Evolutionary conservation across 1,284 basidiomycete species (phyloP), one percentile per base, ranked within the genome.

Genomic region (Anthracocystis walkeri): DNA sequence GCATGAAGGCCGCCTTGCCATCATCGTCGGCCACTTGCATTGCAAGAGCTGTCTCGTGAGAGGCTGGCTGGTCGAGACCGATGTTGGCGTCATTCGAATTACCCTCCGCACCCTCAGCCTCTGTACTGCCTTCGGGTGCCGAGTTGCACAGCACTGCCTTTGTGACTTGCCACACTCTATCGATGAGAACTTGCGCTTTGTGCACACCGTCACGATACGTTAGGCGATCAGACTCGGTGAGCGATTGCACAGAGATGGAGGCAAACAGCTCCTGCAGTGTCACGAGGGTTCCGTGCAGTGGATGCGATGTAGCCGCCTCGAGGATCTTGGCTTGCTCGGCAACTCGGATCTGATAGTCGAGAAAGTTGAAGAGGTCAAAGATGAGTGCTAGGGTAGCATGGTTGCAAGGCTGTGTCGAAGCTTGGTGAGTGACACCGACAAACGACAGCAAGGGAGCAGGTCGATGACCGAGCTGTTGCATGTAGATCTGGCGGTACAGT

Each of bases 211-310:
- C 57, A 0, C 78, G 69, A 48, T 67, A 66, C 29, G 51, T 35
- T 16, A 20, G 2, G 20, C 56, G 56, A 18, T 75, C 73, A 0
- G 57, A 20, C 3, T 20, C 16, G 0, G 31, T 5, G 1, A 79
- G 74, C 20, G 54, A 40, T 55, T 67, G 23, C 49, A 69, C 5
- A 25, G 38, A 50, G 18, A 57, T 50, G 66, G 69, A 76, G 45
- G 48, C 65, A 46, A 84, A 81, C 14, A 86, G 77, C 33, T 81
- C 78, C 29, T 85, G 80, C 11, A 86, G 70, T 7, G 84, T 80
- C 40, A 85, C 75, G 5, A 86, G 62, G 1, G 80, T 82, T 23
- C 85, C 85, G 61, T 86, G 85, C 48, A 86, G 59, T 2, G 85
- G 82, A 23, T 78, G 66, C 0, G 61, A 65, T 5, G 63, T 75